Percentiles rank a stretch among this genome's conserved stretches.
These are phyloP conservation scores for Rosa chinensis DNA, from an alignment of 306 rosid genomes.

Conservation along the genomic window DNA sequence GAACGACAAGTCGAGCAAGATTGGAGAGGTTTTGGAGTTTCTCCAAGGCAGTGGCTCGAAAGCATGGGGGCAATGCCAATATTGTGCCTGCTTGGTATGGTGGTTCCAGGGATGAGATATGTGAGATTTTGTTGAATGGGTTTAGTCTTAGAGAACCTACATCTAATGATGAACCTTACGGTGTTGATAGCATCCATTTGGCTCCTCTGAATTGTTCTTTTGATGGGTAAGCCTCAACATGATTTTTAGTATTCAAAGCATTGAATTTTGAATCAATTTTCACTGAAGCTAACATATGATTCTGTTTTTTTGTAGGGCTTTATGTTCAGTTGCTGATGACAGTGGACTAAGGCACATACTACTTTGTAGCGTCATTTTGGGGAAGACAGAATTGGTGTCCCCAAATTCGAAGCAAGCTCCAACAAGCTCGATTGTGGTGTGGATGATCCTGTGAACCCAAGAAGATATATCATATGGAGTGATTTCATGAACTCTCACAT, in stretches of 20 bases:
- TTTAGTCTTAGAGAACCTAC: neutral
- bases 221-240: neutral
- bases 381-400: slow-evolving; percentile 41
- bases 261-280: neutral
- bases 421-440: slow-evolving; percentile 42
- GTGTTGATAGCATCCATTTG: neutral
- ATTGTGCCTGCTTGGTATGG: neutral
- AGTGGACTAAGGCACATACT: slow-evolving; percentile 47
- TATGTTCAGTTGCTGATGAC: slow-evolving; percentile 26
- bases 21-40: neutral
- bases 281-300: neutral
- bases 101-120: neutral
- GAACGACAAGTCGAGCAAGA: neutral
- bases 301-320: neutral
- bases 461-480: slow-evolving; percentile 42
- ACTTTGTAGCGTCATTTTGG: slow-evolving; percentile 51
- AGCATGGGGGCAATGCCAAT: neutral
- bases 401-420: slow-evolving; percentile 20
- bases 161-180: neutral
- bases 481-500: slow-evolving; percentile 56
- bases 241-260: neutral
- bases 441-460: slow-evolving; percentile 41
- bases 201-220: neutral
- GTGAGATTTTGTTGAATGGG: neutral
- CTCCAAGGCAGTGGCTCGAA: neutral